Percentiles rank a stretch among this genome's conserved stretches.
Conservation (phyloP, 1,139 yeast genomes). For the Saccharomyces hybrid region DNA sequence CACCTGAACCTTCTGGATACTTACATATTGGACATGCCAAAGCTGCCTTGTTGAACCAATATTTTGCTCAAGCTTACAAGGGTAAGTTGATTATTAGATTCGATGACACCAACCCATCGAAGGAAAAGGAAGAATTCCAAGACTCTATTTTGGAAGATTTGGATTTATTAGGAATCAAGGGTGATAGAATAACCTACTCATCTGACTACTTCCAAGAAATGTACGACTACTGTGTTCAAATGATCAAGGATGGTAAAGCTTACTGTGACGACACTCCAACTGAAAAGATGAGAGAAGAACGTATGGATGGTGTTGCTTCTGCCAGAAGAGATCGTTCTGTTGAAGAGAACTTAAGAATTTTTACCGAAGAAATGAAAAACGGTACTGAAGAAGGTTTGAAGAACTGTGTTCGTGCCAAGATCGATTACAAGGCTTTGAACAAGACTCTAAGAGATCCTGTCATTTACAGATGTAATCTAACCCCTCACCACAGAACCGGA, state of each 20-base stretch:
- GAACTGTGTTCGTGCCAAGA: slow-evolving; percentile 92
- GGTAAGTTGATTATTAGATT: slow-evolving; percentile 93
- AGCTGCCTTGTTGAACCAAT: slow-evolving; percentile 92
- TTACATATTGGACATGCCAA: slow-evolving; percentile 96
- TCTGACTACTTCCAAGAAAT: slow-evolving; percentile 87
- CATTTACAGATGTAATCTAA: slow-evolving; percentile 88
- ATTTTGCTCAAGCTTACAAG: slow-evolving; percentile 87
- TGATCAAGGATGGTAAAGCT: slow-evolving; percentile 93
- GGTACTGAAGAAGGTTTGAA: slow-evolving; percentile 87
- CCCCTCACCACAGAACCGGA: slow-evolving; percentile 97
- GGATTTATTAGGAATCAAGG: slow-evolving; percentile 80
- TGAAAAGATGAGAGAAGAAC: slow-evolving; percentile 94
- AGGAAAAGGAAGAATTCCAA: slow-evolving; percentile 89
- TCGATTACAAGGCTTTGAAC: slow-evolving; percentile 81
- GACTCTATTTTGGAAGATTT: slow-evolving; percentile 89
- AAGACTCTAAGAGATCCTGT: slow-evolving; percentile 96
- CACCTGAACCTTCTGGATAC: slow-evolving; percentile 83
- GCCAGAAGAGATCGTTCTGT: slow-evolving; percentile 84
- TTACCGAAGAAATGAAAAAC: slow-evolving; percentile 83
- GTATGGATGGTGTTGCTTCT: slow-evolving; percentile 92
- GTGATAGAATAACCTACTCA: slow-evolving; percentile 78
- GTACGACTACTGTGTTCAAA: slow-evolving; percentile 74
- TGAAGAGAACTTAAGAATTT: slow-evolving; percentile 80
- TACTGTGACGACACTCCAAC: slow-evolving; percentile 94
- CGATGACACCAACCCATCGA: slow-evolving; percentile 95